These are phyloP conservation scores for Termitomyces sp. DNA, from an alignment of 768 basidiomycete genomes.

Conservation along the genomic window DNA sequence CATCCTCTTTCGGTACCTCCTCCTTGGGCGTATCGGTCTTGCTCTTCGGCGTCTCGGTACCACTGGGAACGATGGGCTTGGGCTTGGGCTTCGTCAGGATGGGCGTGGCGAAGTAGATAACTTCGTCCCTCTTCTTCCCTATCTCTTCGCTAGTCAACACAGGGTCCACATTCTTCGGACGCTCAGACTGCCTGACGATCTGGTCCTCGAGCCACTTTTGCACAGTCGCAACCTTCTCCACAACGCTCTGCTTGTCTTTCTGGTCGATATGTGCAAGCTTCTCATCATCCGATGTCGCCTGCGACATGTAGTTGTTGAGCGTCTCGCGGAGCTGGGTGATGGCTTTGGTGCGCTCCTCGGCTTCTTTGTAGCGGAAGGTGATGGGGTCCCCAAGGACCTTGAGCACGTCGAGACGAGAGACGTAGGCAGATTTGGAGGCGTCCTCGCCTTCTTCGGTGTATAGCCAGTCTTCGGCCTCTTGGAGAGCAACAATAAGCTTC, in stretches of 20 bases:
- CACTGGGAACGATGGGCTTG: constrained; percentile 62
- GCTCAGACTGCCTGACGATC: constrained; percentile 80
- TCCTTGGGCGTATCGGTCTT: constrained; percentile 53
- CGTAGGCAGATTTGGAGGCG: constrained; percentile 92
- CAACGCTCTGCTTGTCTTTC: constrained; percentile 77
- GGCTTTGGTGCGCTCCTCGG: constrained; percentile 72
- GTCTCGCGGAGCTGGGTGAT: constrained; percentile 79
- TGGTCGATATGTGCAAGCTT: constrained; percentile 86
- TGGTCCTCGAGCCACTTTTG: constrained; percentile 98
- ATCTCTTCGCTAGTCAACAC: constrained; percentile 80
- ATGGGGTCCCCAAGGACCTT: constrained; percentile 87
- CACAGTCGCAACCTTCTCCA: constrained; percentile 86
- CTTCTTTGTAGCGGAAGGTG: constrained; percentile 74
- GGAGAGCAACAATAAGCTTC: constrained; percentile 61
- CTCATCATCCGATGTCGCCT: constrained; percentile 82
- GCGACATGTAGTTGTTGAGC: constrained; percentile 77
- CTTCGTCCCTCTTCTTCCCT: constrained; percentile 86
- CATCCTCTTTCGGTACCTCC: constrained; percentile 20
- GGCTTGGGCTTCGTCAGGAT: constrained; percentile 94
- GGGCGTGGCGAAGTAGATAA: constrained; percentile 83
- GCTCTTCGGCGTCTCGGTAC: constrained; percentile 70
- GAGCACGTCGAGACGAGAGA: constrained; percentile 73
- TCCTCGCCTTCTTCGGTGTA: constrained; percentile 98
- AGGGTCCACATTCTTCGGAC: constrained; percentile 84
- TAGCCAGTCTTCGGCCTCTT: constrained; percentile 91